Base-by-base conservation (phyloP, 768 basidiomycete genomes). In the Goffeauzyma gilvescens region DNA sequence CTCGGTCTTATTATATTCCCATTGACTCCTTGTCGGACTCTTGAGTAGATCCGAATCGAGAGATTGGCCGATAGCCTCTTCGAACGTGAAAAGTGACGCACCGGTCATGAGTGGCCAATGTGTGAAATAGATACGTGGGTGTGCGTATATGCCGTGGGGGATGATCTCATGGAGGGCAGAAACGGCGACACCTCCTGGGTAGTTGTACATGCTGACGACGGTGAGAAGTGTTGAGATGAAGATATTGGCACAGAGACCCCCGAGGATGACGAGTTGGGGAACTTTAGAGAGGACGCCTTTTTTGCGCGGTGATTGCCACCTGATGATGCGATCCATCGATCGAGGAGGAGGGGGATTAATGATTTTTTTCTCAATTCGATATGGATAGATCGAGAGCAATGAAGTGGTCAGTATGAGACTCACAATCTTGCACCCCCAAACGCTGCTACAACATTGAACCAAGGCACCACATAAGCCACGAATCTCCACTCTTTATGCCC, bases 401-500 rank as follows among this genome's bases (percentile, higher is more conserved):
- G n/a, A n/a, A n/a, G n/a, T n/a, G n/a, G n/a, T n/a, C n/a, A n/a
- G n/a, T n/a, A n/a, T n/a, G 20, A 50, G n/a, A 63, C 79, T 50
- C 63, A 89, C 81, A 87, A 58, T 60, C 69, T 72, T 4, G 66
- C 58, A 2, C 75, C 68, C 2, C 75, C 78, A 13, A 75, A 62
- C 0, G 86, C 78, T 2, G 81, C 85, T 2, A 78, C 73, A 3
- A 87, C 61, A 52, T 93, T 90, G 62, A 85, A 67, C 2, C 75
- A 57, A 0, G 89, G 87, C 0, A 95, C 73, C 14, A 76, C 71
- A 55, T 96, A 96, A 6, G 85, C 71, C 44, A 96, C 68, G 63
- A 98, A 98, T 6, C 93, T 73, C 93, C 93, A 98, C 64, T 98
- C 93, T 60, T 98, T 98, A 65, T 98, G 93, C 0, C 74, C 78